phyloP scores from a whole-genome alignment of 2,329 filamentous ascomycete species.

The Botrytis sinoallii region DNA sequence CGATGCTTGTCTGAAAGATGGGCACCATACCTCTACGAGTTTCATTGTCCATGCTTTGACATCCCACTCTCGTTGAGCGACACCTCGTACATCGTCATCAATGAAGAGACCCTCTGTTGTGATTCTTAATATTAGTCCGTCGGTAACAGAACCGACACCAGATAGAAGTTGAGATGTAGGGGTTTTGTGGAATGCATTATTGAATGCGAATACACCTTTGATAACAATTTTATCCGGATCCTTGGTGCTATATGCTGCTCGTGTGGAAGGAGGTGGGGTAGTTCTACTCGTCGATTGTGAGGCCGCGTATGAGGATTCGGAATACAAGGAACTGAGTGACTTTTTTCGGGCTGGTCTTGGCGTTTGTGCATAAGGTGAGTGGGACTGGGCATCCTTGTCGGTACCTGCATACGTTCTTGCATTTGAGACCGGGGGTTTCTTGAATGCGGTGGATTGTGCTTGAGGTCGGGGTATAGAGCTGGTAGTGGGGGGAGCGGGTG shows the following conservation, averaged over 20 bases:
- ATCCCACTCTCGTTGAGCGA: constrained; percentile 97
- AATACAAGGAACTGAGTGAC: constrained; percentile 69
- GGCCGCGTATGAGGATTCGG: constrained; percentile 81
- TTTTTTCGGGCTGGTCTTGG: constrained; percentile 51
- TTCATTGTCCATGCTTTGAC: constrained; percentile 98
- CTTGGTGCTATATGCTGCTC: constrained; percentile 77
- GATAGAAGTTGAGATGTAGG: constrained; percentile 87
- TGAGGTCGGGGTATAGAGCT: constrained; percentile 39
- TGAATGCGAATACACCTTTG: constrained; percentile 87
- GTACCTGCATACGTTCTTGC: constrained; percentile 58
- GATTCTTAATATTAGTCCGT: constrained; percentile 87
- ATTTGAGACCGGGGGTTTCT: constrained; percentile 47
- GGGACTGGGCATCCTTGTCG: constrained; percentile 65
- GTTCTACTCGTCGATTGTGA: constrained; percentile 82
- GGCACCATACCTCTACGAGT: constrained; percentile 82
- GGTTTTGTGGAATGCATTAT: constrained; percentile 82
- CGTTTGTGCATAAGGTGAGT: constrained; percentile 73
- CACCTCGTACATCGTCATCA: constrained; percentile 87
- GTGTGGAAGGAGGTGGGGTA: constrained; percentile 74
- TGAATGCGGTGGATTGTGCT: constrained; percentile 40
- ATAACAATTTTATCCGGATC: constrained; percentile 97
- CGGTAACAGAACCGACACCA: constrained; percentile 79
- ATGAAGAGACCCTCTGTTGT: constrained; percentile 95
- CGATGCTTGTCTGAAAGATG: constrained; percentile 52
- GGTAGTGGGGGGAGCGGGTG: constrained; percentile 30